These are phyloP conservation scores for Fomitopsis pulvina DNA, from an alignment of 768 basidiomycete genomes.

Conservation along the genomic window DNA sequence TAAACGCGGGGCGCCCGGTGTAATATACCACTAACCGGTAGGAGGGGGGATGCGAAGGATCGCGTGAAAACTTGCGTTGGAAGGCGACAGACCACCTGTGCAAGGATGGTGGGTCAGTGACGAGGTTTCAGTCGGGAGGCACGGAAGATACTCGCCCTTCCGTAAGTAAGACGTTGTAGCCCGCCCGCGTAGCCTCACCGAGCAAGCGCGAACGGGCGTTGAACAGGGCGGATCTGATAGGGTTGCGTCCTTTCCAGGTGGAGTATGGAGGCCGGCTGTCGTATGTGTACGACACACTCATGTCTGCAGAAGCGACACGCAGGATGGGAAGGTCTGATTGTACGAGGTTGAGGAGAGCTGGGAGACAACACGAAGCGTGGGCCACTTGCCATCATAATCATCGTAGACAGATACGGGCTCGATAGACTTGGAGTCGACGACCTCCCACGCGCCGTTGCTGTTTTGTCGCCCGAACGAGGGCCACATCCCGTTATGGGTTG, in stretches of 20 bases:
- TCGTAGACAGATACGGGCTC: constrained; percentile 61
- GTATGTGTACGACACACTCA: constrained; percentile 42
- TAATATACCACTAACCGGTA: constrained; percentile 69
- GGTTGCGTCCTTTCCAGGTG: constrained; percentile 21
- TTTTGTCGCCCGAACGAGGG: not conserved
- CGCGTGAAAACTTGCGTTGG: constrained; percentile 6
- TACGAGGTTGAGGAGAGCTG: not conserved
- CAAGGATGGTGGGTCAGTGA: not conserved
- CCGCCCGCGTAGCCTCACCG: constrained; percentile 43
- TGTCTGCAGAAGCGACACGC: constrained; percentile 44
- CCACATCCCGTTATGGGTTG: not conserved
- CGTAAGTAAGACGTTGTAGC: constrained; percentile 55
- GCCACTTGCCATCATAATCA: constrained; percentile 45
- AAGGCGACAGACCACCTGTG: constrained; percentile 13
- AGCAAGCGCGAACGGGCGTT: constrained; percentile 62
- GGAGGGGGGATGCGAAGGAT: not conserved
- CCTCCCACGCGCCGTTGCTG: constrained; percentile 55
- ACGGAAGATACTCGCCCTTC: constrained; percentile 47
- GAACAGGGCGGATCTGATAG: constrained; percentile 39
- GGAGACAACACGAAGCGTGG: not conserved
- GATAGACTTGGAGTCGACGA: constrained; percentile 59
- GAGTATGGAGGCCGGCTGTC: constrained; percentile 34
- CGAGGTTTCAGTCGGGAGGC: not conserved
- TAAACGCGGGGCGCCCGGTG: constrained; percentile 57
- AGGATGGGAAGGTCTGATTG: constrained; percentile 52